Evolutionary conservation across 768 basidiomycete species (phyloP).

Genomic region (Serpula lacrymans): DNA sequence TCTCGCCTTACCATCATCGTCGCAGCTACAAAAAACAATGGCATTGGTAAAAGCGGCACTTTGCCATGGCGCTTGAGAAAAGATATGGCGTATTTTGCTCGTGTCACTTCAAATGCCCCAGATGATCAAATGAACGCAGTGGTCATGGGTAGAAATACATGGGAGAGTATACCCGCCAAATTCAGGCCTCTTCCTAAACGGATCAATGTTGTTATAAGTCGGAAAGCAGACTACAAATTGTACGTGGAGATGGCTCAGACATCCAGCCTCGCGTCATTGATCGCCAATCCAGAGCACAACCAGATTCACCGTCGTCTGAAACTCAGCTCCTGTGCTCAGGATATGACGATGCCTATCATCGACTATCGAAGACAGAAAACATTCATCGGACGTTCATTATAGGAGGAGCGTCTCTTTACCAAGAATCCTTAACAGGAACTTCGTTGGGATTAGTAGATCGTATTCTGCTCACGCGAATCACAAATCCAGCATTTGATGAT

Average conservation of each 20-base stretch:
- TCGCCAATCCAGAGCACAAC: too few relatives aligned
- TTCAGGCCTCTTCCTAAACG: slow-evolving; percentile 78
- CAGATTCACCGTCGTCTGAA: too few relatives aligned
- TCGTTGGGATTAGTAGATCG: slow-evolving; percentile 57
- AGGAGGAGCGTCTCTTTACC: slow-evolving; percentile 87
- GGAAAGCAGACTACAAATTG: slow-evolving; percentile 57
- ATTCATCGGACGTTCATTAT: slow-evolving; percentile 77
- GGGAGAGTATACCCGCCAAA: slow-evolving; percentile 91
- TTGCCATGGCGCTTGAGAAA: slow-evolving; percentile 88
- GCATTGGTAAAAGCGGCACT: slow-evolving; percentile 73
- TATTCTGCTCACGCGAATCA: slow-evolving; percentile 82
- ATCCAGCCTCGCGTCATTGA: too few relatives aligned
- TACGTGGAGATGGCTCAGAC: too few relatives aligned
- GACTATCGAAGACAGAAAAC: slow-evolving; percentile 8
- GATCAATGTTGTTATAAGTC: slow-evolving; percentile 74
- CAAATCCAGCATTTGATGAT: slow-evolving; percentile 67
- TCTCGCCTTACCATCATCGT: slow-evolving; percentile 85
- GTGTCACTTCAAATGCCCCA: slow-evolving; percentile 63
- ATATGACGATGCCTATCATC: slow-evolving; percentile 15
- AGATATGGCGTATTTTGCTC: slow-evolving; percentile 93
- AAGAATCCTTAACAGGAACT: slow-evolving; percentile 64
- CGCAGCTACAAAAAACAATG: slow-evolving; percentile 82
- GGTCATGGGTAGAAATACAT: slow-evolving; percentile 95
- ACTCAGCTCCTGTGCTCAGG: too few relatives aligned
- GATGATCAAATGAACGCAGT: slow-evolving; percentile 64